Conservation (phyloP, 768 basidiomycete species). For the Hericium erinaceus region DNA sequence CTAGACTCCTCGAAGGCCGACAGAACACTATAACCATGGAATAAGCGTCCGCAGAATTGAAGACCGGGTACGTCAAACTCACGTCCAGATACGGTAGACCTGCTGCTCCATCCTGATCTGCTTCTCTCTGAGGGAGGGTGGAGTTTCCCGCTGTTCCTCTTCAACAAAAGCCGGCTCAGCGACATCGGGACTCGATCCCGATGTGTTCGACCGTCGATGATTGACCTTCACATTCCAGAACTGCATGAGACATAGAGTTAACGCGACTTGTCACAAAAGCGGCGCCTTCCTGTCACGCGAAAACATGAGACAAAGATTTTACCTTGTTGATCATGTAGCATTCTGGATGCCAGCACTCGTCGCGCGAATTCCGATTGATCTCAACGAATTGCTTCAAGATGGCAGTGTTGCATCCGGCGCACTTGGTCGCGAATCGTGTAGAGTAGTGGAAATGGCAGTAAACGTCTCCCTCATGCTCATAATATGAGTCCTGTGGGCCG, state of each 20-base stretch:
- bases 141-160: slow-evolving; percentile 76
- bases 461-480: slow-evolving; percentile 96
- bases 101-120: slow-evolving; percentile 94
- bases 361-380: slow-evolving; percentile 95
- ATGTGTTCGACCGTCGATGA: slow-evolving; percentile 61
- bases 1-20: slow-evolving; percentile 99
- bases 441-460: slow-evolving; percentile 99
- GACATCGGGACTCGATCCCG: slow-evolving; percentile 21
- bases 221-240: slow-evolving; percentile 99
- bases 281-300: not conserved
- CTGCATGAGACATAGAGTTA: slow-evolving; percentile 29
- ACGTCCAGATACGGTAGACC: slow-evolving; percentile 99
- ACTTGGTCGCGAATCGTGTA: slow-evolving; percentile 96
- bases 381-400: slow-evolving; percentile 99
- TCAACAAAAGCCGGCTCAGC: slow-evolving; percentile 50
- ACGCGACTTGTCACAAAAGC: not conserved
- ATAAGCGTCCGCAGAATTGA: too few relatives aligned
- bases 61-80: slow-evolving; percentile 24
- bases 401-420: slow-evolving; percentile 93
- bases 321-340: slow-evolving; percentile 99
- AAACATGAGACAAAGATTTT: slow-evolving; percentile 14
- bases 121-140: slow-evolving; percentile 74
- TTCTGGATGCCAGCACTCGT: slow-evolving; percentile 99
- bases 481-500: slow-evolving; percentile 97
- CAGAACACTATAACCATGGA: slow-evolving; percentile 50